phyloP scores from a whole-genome alignment of 2,329 filamentous ascomycete species.

The Ceratocystis ficicola region DNA sequence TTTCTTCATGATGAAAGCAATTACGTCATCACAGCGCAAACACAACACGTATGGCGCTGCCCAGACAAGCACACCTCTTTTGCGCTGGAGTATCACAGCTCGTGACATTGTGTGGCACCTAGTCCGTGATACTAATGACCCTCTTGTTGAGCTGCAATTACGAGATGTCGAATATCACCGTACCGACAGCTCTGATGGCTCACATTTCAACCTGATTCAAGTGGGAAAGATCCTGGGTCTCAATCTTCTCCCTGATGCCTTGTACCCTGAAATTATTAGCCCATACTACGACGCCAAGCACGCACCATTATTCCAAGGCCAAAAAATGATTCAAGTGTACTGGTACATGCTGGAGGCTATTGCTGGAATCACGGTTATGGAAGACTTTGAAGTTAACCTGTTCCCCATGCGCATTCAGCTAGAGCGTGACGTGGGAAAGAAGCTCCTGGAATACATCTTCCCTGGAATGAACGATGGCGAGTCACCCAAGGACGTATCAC shows the following conservation, averaged over 20 bases:
- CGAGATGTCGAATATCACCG: slow-evolving; percentile 85
- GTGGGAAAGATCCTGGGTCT: slow-evolving; percentile 79
- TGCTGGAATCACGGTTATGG: slow-evolving; percentile 91
- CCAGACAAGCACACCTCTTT: slow-evolving; percentile 52
- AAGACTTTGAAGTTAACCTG: slow-evolving; percentile 88
- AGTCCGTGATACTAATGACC: slow-evolving; percentile 73
- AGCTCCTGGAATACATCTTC: slow-evolving; percentile 94
- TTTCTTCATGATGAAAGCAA: slow-evolving; percentile 99
- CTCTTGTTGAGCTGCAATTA: slow-evolving; percentile 84
- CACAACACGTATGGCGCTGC: slow-evolving; percentile 42
- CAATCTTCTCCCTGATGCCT: slow-evolving; percentile 78
- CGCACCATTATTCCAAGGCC: slow-evolving; percentile 39
- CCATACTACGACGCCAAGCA: slow-evolving; percentile 66
- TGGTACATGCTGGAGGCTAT: slow-evolving; percentile 99
- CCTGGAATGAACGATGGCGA: slow-evolving; percentile 57
- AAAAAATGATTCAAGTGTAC: slow-evolving; percentile 79
- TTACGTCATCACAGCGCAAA: slow-evolving; percentile 87
- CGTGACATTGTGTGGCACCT: slow-evolving; percentile 96
- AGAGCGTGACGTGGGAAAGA: slow-evolving; percentile 83
- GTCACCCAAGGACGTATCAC: slow-evolving; percentile 46
- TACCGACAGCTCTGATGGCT: slow-evolving; percentile 93
- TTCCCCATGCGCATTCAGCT: slow-evolving; percentile 90
- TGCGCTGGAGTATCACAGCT: slow-evolving; percentile 89
- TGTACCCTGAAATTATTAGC: slow-evolving; percentile 91
- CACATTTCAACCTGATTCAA: slow-evolving; percentile 83